Base-by-base conservation (phyloP, 2,329 filamentous ascomycete genomes). In the Aschersonia sp. region DNA sequence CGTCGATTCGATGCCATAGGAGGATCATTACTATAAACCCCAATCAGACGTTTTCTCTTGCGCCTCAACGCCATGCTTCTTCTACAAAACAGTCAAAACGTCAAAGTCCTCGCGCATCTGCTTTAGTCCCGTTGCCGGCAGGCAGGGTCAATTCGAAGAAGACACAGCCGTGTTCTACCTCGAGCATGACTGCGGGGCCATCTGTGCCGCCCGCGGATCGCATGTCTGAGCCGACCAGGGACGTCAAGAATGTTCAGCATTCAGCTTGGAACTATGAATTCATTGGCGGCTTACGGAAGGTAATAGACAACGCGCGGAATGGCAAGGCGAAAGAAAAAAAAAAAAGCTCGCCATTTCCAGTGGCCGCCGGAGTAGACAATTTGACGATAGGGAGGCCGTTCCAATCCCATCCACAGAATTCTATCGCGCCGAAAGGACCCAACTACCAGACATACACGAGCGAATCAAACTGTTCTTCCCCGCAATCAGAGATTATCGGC, bases 21-120 rank as follows among this genome's bases (percentile, higher is more conserved):
- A 59, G 69, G 51, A 57, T 70, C 32, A 69, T 79, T 50, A 68
- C 67, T 47, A 62, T 79, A 31, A 68, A 78, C 54, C 59, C 73
- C 5, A 72, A 79, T 59, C 77, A 77, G 60, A 79, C 76, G 5
- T 79, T 80, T 54, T 76, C 74, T 12, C 60, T 79, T 48, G 52
- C 69, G 52, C 61, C 60, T 58, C 56, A 70, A 42, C 49, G 50
- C 37, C 56, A 58, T 9, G 49, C 53, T 10, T 60, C 58, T 5
- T 63, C 60, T 8, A 54, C 55, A 49, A 55, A 58, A 11, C 52
- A 59, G n/a, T 63, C 61, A 14, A 51, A 59, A 14, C 58, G 58
- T 52, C 72, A 73, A 8, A 62, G 67, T 35, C 64, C 62, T 12
- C 58, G 68, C 44, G 73, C 70, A 39, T 65, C 67, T 41, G 68